phyloP scores from a whole-genome alignment of 257 asterid genomes.

The Fraxinus cuspidata region DNA sequence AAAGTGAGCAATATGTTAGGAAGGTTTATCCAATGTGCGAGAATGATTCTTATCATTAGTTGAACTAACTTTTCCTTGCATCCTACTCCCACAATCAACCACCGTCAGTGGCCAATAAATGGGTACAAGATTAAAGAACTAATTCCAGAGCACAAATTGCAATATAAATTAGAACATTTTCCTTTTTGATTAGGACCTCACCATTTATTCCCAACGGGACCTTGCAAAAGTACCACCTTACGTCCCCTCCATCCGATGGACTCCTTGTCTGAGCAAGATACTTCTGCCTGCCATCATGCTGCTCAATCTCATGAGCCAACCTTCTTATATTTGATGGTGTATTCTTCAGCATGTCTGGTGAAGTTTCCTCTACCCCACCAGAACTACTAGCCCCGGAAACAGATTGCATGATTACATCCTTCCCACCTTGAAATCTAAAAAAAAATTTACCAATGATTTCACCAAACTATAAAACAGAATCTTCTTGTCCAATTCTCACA shows the following conservation, averaged over 20 bases:
- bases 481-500: background rate
- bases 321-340: conserved; percentile 90
- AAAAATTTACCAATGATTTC: background rate
- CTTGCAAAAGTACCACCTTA: conserved; percentile 94
- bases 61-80: background rate
- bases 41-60: background rate
- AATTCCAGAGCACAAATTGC: background rate
- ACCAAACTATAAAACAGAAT: background rate
- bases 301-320: conserved; percentile 81
- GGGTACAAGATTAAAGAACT: background rate
- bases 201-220: conserved; percentile 73
- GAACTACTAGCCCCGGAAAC: conserved; percentile 25
- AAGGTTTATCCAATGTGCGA: background rate
- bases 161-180: background rate
- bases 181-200: conserved; percentile 31
- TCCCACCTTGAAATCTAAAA: conserved; percentile 18
- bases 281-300: conserved; percentile 77
- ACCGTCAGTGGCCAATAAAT: background rate
- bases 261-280: conserved; percentile 88
- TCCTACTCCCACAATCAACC: background rate
- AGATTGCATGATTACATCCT: conserved; percentile 18
- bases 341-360: conserved; percentile 84
- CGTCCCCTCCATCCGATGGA: conserved; percentile 94
- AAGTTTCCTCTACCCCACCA: conserved; percentile 48
- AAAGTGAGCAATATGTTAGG: conserved; percentile 8